phyloP scores from a whole-genome alignment of 495 filamentous ascomycete genomes.

The Aspergillus sclerotioniger region DNA sequence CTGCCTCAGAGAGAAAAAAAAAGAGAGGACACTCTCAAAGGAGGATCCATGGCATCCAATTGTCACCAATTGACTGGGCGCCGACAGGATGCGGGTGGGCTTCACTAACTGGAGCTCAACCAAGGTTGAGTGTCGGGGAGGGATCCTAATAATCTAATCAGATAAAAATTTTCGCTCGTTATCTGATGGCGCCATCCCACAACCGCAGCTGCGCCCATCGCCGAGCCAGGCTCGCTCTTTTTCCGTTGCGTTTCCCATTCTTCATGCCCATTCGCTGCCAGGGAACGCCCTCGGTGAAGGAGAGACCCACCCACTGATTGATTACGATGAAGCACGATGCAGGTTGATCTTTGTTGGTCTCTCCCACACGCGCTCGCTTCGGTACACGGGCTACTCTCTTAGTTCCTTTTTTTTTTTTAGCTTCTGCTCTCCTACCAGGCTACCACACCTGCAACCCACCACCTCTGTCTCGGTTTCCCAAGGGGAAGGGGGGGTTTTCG shows the following conservation, averaged over 20 bases:
- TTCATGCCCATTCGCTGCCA: not conserved
- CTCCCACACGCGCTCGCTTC: not conserved
- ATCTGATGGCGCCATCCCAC: slow-evolving; percentile 28
- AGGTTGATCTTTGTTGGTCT: not conserved
- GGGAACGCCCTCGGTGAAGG: not conserved
- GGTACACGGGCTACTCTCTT: not conserved
- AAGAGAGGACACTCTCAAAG: not conserved
- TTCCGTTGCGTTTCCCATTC: not conserved
- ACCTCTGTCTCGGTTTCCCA: slow-evolving; percentile 5
- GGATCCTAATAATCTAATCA: slow-evolving; percentile 26
- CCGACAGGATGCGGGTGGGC: not conserved
- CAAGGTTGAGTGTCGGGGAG: slow-evolving; percentile 4
- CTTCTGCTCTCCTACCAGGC: not conserved
- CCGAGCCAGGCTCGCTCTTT: not conserved
- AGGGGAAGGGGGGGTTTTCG: slow-evolving; percentile 5
- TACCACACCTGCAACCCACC: not conserved
- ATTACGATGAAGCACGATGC: slow-evolving; percentile 2
- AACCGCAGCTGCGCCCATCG: slow-evolving; percentile 6
- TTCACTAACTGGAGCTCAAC: not conserved
- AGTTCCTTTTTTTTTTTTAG: not conserved
- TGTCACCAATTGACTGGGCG: not conserved
- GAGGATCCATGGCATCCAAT: not conserved
- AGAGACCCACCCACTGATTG: slow-evolving; percentile 13
- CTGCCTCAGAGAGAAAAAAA: not conserved
- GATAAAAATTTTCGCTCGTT: slow-evolving; percentile 29